Base-by-base conservation (phyloP, 2,329 filamentous ascomycete species). In the Emmonsia crescens region DNA sequence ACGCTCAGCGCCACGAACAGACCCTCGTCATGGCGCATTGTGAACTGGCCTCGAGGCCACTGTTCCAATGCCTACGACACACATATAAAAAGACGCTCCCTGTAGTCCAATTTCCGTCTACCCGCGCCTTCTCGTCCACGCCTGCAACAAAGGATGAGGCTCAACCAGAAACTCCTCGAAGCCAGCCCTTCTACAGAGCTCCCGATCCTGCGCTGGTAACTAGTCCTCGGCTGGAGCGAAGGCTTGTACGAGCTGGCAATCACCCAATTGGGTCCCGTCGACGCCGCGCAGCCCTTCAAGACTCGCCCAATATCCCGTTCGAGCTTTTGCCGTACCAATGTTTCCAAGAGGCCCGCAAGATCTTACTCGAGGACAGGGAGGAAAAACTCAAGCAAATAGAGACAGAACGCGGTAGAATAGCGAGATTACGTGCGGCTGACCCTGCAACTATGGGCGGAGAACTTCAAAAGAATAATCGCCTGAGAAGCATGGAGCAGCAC, bases 301-400 rank as follows among this genome's bases (percentile, higher is more conserved):
- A 83, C 78, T 68, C 83, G 78, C 65, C 82, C 64, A 83, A 87
- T 69, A 78, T 96, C 57, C 91, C 92, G 31, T 96, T 99, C 72
- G 91, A 96, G 79, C 89, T 93, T 73, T 80, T 99, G 67, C 94
- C 94, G 21, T 99, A 95, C 78, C 93, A 97, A 81, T 94, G 90
- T 76, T 99, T 97, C 79, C 94, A 99, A 77, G 92, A 96, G 78
- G 94, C 94, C 48, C 85, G 92, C 65, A 89, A 91, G 73, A 77
- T 97, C 57, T 79, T 99, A 61, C 82, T 85, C 60, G 84, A 84
- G 60, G 94, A 99, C 73, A 85, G 93, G 48, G 80, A 86, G 66
- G 84, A 93, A 76, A 97, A 96, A 79, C 69, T 97, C 58, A 78
- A 81, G 64, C 80, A 86, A 70, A 93, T 99, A 62, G 78, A 83